phyloP scores from a whole-genome alignment of 139 green algal genomes.

The Chlorella sp. region DNA sequence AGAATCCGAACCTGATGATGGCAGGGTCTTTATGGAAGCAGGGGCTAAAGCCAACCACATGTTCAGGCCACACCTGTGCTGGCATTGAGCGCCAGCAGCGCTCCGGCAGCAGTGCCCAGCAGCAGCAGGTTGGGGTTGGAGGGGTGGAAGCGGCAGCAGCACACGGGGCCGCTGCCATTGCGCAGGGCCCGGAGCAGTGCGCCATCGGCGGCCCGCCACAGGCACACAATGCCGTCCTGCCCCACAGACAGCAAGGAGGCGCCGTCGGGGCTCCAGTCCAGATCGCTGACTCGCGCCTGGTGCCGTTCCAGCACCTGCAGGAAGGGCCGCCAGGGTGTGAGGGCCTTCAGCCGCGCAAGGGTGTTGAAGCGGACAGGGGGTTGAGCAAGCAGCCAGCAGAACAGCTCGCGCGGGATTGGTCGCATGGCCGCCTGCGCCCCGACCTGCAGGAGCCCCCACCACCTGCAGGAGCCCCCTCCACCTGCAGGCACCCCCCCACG shows the following conservation, averaged over 20 bases:
- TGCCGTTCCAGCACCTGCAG: slow-evolving; percentile 22
- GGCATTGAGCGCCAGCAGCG: slow-evolving; percentile 29
- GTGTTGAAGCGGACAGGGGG: no score
- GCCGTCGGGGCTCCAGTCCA: slow-evolving; percentile 22
- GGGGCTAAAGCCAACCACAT: no score
- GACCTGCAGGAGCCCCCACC: neutral
- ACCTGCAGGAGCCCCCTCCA: neutral
- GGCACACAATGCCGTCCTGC: slow-evolving; percentile 10
- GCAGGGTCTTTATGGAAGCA: no score
- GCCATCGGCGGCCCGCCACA: slow-evolving; percentile 1
- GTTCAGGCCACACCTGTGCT: slow-evolving; percentile 38
- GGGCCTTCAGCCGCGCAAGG: neutral
- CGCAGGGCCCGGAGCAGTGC: neutral
- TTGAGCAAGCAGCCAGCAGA: no score
- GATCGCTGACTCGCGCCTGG: neutral
- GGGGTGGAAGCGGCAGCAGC: slow-evolving; percentile 24
- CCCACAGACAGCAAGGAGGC: neutral
- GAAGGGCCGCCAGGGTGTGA: neutral
- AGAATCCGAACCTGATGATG: no score
- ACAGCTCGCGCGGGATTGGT: no score
- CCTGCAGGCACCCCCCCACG: neutral
- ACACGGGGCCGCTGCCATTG: neutral
- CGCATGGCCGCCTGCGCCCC: no score
- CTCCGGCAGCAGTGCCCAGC: slow-evolving; percentile 15
- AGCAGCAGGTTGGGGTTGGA: slow-evolving; percentile 31